phyloP scores from a whole-genome alignment of 179 eudicot species.

The Silene noctiflora region DNA sequence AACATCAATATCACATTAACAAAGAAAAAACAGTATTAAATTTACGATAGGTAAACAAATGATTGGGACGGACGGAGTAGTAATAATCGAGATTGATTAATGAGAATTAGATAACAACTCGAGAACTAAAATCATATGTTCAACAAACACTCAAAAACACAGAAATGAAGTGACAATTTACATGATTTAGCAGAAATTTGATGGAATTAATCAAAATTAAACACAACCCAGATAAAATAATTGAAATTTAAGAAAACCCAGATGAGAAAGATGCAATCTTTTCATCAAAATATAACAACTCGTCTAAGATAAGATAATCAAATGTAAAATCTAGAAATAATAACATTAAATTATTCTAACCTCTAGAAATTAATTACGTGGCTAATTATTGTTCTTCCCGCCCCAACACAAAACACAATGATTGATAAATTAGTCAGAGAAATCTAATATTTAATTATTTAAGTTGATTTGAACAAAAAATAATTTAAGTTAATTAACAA shows the following conservation, averaged over 20 bases:
- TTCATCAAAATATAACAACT: background rate
- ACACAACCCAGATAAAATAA: background rate
- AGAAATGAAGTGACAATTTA: background rate
- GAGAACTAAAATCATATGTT: too few species aligned
- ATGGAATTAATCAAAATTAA: background rate
- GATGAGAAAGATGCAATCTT: background rate
- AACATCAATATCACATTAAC: slow-evolving; percentile 10
- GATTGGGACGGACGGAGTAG: too few species aligned
- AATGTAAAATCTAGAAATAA: background rate
- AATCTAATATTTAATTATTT: background rate
- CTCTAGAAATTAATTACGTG: background rate
- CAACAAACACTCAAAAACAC: background rate
- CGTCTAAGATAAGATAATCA: too few species aligned
- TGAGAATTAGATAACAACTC: too few species aligned
- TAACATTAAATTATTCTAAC: background rate
- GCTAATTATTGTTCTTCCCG: background rate
- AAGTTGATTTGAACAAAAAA: too few species aligned
- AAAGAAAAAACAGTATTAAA: background rate
- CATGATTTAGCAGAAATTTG: background rate
- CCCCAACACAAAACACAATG: background rate
- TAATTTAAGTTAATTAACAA: too few species aligned
- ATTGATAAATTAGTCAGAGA: background rate
- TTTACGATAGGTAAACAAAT: too few species aligned
- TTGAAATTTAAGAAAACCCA: background rate
- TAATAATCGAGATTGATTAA: too few species aligned